Percentiles rank a stretch among this genome's conserved stretches.
These are phyloP conservation scores for Trichosanthes cucumerina DNA, from an alignment of 306 rosid genomes.

Conservation along the genomic window DNA sequence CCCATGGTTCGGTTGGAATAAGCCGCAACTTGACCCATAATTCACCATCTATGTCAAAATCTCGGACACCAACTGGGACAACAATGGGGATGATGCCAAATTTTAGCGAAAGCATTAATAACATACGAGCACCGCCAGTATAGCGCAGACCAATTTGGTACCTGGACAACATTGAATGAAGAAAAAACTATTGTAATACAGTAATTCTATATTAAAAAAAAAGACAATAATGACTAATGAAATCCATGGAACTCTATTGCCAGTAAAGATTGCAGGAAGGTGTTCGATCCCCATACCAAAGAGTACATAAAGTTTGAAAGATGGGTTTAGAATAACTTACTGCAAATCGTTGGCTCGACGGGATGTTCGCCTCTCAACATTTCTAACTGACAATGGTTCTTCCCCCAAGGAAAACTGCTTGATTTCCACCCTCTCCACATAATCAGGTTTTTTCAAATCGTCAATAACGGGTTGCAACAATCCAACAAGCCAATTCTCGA, in stretches of 20 bases:
- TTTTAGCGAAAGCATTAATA: conserved; percentile 82
- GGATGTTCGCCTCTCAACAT: conserved; percentile 89
- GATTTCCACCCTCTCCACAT: conserved; percentile 89
- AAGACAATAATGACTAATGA: neutral
- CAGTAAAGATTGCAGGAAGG: neutral
- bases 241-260: neutral
- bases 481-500: conserved; percentile 94
- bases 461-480: conserved; percentile 95
- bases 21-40: conserved; percentile 90
- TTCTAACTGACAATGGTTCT: conserved; percentile 89
- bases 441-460: conserved; percentile 80
- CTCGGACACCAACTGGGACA: conserved; percentile 89
- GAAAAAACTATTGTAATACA: neutral
- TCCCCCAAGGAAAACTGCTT: conserved; percentile 86
- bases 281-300: neutral
- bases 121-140: conserved; percentile 94
- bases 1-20: conserved; percentile 90
- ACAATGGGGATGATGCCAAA: conserved; percentile 79
- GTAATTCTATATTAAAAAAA: neutral
- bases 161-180: conserved; percentile 31
- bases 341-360: conserved; percentile 90
- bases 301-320: neutral
- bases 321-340: conserved; percentile 32
- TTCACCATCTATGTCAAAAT: conserved; percentile 97
- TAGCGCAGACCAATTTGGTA: conserved; percentile 97